These are phyloP conservation scores for Xylaria venustula DNA, from an alignment of 495 filamentous ascomycete genomes.

Conservation along the genomic window DNA sequence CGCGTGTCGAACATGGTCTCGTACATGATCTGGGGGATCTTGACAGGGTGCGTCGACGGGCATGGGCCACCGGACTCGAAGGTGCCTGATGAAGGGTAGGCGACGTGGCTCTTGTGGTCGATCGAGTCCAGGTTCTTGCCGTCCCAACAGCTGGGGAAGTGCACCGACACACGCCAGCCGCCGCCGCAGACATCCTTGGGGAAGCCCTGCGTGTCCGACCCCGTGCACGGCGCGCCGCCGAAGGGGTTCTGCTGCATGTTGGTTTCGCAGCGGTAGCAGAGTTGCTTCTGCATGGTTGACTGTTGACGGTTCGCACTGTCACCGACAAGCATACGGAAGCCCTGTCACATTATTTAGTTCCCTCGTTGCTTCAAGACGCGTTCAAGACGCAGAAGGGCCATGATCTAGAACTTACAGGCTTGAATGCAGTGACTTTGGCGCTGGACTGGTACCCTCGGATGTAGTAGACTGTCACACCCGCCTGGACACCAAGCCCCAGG, in stretches of 20 bases:
- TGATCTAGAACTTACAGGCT: constrained; percentile 35
- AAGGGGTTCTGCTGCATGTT: constrained; percentile 50
- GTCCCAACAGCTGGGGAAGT: constrained; percentile 57
- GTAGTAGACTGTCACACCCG: constrained; percentile 49
- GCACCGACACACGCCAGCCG: constrained; percentile 49
- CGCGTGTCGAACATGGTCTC: constrained; percentile 51
- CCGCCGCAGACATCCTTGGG: constrained; percentile 42
- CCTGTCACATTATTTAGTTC: constrained; percentile 19
- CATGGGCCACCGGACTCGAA: constrained; percentile 41
- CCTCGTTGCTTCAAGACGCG: constrained; percentile 15
- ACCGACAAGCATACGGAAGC: constrained; percentile 46
- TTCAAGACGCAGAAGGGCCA: too few species aligned
- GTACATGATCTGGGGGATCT: constrained; percentile 50
- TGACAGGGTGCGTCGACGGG: constrained; percentile 45
- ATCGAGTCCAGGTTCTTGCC: constrained; percentile 52
- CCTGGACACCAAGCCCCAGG: constrained; percentile 38
- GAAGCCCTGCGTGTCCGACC: constrained; percentile 44
- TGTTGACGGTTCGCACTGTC: constrained; percentile 31
- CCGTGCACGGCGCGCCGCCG: constrained; percentile 52
- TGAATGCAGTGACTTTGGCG: constrained; percentile 48
- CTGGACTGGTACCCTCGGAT: constrained; percentile 46
- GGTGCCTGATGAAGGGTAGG: constrained; percentile 41
- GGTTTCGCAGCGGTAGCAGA: constrained; percentile 50
- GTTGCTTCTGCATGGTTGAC: constrained; percentile 35
- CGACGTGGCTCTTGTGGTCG: constrained; percentile 52